Evolutionary conservation across 2,329 filamentous ascomycete species (phyloP), one percentile per base, ranked within the genome.

Genomic region (Aureobasidium zeae): DNA sequence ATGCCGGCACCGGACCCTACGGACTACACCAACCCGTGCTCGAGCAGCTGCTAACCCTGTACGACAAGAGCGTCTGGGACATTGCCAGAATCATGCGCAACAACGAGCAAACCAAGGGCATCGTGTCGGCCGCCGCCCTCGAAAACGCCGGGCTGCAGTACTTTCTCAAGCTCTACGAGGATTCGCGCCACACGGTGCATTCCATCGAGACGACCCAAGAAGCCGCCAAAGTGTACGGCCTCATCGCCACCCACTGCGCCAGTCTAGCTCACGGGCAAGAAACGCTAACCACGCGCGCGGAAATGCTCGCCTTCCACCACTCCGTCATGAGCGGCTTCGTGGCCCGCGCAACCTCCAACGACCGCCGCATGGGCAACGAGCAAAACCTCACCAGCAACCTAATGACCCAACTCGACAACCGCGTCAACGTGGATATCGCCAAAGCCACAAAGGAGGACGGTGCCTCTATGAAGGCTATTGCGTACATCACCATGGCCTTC

Each of bases 391-490:
- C 20, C 7, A 28, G 24, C 6, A 62, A 67, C 37, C 54, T 63
- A 1, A 63, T 66, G 15, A 62, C 60, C 3, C 62, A 65, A 47
- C 54, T 53, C 15, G 63, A 66, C 50, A 63, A 56, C 31, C 54
- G 52, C 13, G 30, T 17, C 12, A 39, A 39, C 17, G 17, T 39
- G 15, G 25, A 39, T 6, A 29, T 39, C 3, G 38, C 38, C 24
- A 25, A 30, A 26, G 48, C 59, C 3, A 56, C 65, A 52, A 55
- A 60, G 36, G 52, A 52, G 4, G 63, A 65, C 45, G 60, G 53
- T 29, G 52, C 55, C 15, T 59, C 58, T 7, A 65, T 66, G 63
- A 63, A 64, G 39, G 59, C 59, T 0, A 63, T 66, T 13, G 63
- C 63, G 0, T 48, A 63, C 8, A 53, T 61, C 34, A 65, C 63